A percentile compares a stretch with the other conserved stretches of the same genome.
Conservation (phyloP, 1,284 basidiomycete genomes). For the Earliella scabrosa region DNA sequence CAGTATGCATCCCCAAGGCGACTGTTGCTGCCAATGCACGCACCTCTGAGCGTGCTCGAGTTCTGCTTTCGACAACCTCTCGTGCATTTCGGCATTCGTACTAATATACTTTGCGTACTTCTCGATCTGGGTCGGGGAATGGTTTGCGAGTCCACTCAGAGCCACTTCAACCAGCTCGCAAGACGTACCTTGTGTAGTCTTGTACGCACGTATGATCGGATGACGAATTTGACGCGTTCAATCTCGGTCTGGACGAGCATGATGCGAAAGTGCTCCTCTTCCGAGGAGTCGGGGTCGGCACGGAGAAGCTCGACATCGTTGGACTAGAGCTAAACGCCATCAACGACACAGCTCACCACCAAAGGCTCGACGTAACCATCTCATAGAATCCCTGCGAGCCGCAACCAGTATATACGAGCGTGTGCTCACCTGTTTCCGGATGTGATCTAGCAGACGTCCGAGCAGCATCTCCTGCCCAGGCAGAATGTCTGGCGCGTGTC, state of each 20-base stretch:
- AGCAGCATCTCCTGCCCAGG: slow-evolving; percentile 78
- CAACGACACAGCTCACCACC: slow-evolving; percentile 8
- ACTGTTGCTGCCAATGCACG: slow-evolving; percentile 22
- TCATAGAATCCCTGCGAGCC: too few species aligned
- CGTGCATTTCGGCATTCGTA: slow-evolving; percentile 68
- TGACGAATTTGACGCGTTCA: slow-evolving; percentile 89
- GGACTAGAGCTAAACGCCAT: slow-evolving; percentile 25
- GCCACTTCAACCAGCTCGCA: background rate
- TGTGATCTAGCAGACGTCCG: slow-evolving; percentile 75
- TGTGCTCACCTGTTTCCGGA: slow-evolving; percentile 80
- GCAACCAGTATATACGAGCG: too few species aligned
- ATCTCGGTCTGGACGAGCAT: slow-evolving; percentile 92
- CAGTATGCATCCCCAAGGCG: background rate
- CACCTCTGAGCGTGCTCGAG: slow-evolving; percentile 77
- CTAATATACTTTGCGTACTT: slow-evolving; percentile 82
- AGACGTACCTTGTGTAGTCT: slow-evolving; percentile 77
- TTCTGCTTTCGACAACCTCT: slow-evolving; percentile 78
- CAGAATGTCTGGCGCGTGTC: slow-evolving; percentile 82
- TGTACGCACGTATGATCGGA: slow-evolving; percentile 86
- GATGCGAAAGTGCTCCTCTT: slow-evolving; percentile 90
- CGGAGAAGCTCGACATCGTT: slow-evolving; percentile 64
- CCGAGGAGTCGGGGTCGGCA: slow-evolving; percentile 78
- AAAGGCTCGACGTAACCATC: background rate
- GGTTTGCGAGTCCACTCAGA: background rate
- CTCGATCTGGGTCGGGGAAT: slow-evolving; percentile 67